Base-by-base conservation (phyloP, 2,329 filamentous ascomycete genomes). In the Exophiala oligosperma region DNA sequence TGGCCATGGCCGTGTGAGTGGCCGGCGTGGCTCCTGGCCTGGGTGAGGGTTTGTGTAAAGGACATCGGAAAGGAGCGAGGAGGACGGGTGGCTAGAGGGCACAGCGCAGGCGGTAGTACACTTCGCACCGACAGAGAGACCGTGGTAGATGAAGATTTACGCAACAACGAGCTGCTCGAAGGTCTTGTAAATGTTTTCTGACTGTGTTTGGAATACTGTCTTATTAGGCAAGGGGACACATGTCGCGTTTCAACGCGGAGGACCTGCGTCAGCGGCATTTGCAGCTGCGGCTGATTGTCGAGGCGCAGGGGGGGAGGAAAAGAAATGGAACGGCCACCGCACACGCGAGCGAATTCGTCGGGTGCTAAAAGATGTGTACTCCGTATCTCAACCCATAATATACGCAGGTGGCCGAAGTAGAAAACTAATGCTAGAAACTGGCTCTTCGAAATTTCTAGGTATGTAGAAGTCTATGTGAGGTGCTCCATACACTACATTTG, bases 1-100 rank as follows among this genome's bases (percentile, higher is more conserved):
- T 82, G 80, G 72, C 90, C 86, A 68, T 89, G 86, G 60, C 79
- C 77, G 66, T 85, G 84, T 28, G 76, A 74, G 64, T 86, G 82
- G 63, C 82, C 80, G 62, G 74, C 72, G 63, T 84, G 81, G 7
- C 46, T 43, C 37, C 66, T 62, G 28, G 49, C 44, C 54, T 66
- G 64, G 28, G 56, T 56, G 32, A 24, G 44, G 23, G 51, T 55
- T n/a, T 57, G 60, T 8, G 58, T 56, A 28, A 41, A 23, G 14
- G 56, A 47, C 55, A 56, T 52, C 9, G 44, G 40, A 9, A 51
- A 41, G 43, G 47, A n/a, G 7, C n/a, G 17, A n/a, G 28, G 17
- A n/a, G 28, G 17, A 50, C 48, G 4, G 35, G 28, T 29, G 23
- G 40, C 21, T 8, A 44, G 14, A 43, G 21, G 54, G 26, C 32